Evolutionary conservation across 495 filamentous ascomycete genomes (phyloP).

Genomic region (Terfezia boudieri): DNA sequence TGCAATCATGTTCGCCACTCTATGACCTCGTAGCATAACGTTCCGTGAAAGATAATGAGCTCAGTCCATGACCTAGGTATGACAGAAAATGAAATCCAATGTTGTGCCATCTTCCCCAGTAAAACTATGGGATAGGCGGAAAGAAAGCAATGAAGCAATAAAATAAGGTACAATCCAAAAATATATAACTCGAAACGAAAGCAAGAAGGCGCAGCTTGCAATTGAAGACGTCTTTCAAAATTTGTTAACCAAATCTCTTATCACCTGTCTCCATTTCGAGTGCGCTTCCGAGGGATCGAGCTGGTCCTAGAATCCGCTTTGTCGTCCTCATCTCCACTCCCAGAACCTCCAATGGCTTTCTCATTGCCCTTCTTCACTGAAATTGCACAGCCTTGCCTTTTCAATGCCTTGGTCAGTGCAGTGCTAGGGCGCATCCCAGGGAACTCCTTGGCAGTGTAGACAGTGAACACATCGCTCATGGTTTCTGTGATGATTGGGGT

Average conservation of each 20-base stretch:
- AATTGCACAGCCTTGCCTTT: slow-evolving; percentile 54
- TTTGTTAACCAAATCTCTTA: too few species aligned
- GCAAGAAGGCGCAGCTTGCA: not conserved
- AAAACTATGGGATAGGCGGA: not conserved
- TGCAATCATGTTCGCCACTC: too few species aligned
- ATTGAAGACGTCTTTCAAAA: too few species aligned
- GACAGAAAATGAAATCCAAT: too few species aligned
- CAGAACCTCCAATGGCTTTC: slow-evolving; percentile 17
- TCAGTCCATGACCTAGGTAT: too few species aligned
- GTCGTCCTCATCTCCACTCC: not conserved
- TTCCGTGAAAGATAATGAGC: too few species aligned
- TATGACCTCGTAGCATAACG: too few species aligned
- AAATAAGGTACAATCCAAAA: not conserved
- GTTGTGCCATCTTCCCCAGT: too few species aligned
- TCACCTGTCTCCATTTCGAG: not conserved
- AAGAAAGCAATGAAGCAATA: not conserved
- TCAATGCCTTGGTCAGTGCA: slow-evolving; percentile 41
- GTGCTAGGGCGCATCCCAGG: slow-evolving; percentile 71
- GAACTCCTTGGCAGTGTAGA: slow-evolving; percentile 93
- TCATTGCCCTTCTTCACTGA: slow-evolving; percentile 69
- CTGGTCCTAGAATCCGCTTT: not conserved
- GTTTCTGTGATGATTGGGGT: slow-evolving; percentile 21
- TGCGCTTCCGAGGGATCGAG: not conserved
- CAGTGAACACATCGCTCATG: slow-evolving; percentile 62
- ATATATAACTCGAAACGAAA: not conserved